Conservation (phyloP, 352 stramenopile genomes). For the Globisporangium cylindrosporum region DNA sequence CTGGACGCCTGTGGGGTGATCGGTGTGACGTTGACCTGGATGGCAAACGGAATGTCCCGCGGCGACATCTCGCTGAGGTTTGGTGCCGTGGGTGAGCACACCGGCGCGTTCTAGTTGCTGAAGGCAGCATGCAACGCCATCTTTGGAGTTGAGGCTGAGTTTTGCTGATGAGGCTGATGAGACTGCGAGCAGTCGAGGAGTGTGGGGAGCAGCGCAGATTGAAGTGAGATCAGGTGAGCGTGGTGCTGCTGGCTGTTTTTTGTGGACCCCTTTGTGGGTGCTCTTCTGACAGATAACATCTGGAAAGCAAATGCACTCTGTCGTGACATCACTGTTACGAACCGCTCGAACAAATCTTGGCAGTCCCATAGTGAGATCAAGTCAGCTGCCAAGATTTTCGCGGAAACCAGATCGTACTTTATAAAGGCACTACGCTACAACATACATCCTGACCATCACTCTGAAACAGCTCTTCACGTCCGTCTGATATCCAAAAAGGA, state of each 20-base stretch:
- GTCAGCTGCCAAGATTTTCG: no score
- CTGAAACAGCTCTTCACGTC: neutral
- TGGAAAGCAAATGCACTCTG: no score
- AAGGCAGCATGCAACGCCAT: slow-evolving; percentile 4
- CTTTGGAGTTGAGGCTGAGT: neutral
- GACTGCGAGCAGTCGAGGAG: no score
- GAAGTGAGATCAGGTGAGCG: neutral
- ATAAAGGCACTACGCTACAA: neutral
- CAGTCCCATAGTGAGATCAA: no score
- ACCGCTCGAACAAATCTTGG: no score
- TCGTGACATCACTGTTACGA: no score
- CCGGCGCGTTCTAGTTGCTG: slow-evolving; percentile 11
- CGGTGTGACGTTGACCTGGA: slow-evolving; percentile 5
- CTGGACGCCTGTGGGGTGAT: neutral
- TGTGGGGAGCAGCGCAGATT: neutral
- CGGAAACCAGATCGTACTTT: neutral
- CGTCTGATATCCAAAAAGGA: neutral
- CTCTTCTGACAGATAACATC: no score
- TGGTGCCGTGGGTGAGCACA: slow-evolving; percentile 4
- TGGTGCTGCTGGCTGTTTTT: neutral
- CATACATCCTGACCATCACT: neutral
- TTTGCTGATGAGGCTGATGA: neutral
- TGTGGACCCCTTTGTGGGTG: no score
- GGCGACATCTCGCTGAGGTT: neutral
- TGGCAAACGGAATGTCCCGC: slow-evolving; percentile 7